Evolutionary conservation across 305 asterid genomes (phyloP).

Genomic region (Plantago lanceolata): DNA sequence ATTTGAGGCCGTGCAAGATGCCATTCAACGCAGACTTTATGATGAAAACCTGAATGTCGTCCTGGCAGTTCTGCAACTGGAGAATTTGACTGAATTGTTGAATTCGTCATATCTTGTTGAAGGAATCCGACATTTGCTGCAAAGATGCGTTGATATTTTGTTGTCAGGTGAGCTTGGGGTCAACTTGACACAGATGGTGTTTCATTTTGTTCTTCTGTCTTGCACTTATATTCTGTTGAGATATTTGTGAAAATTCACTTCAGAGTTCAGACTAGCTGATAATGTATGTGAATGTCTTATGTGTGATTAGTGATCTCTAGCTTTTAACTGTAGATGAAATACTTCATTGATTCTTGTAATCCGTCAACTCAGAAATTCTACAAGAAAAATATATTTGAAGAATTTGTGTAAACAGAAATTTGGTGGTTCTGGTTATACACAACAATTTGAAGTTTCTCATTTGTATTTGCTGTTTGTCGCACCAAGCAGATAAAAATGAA

Average conservation of each 20-base stretch:
- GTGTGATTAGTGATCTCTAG: too few species aligned
- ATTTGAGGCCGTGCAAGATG: conserved; percentile 67
- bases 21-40: conserved; percentile 59
- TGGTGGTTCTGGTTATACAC: neutral
- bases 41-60: conserved; percentile 83
- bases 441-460: neutral
- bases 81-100: conserved; percentile 48
- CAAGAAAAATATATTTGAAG: neutral
- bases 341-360: neutral
- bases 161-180: conserved; percentile 48
- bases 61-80: conserved; percentile 58
- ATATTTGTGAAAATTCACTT: conserved; percentile 7
- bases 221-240: conserved; percentile 1
- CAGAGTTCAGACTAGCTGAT: neutral
- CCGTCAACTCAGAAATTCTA: neutral
- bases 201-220: conserved; percentile 9
- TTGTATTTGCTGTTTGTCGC: neutral
- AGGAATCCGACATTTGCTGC: conserved; percentile 51
- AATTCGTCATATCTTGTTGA: conserved; percentile 46
- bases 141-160: conserved; percentile 55
- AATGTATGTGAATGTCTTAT: too few species aligned
- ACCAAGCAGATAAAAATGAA: neutral
- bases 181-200: conserved; percentile 10
- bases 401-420: too few species aligned
- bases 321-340: neutral